phyloP scores from a whole-genome alignment of 257 asterid genomes.

The Salvia miltiorrhiza region DNA sequence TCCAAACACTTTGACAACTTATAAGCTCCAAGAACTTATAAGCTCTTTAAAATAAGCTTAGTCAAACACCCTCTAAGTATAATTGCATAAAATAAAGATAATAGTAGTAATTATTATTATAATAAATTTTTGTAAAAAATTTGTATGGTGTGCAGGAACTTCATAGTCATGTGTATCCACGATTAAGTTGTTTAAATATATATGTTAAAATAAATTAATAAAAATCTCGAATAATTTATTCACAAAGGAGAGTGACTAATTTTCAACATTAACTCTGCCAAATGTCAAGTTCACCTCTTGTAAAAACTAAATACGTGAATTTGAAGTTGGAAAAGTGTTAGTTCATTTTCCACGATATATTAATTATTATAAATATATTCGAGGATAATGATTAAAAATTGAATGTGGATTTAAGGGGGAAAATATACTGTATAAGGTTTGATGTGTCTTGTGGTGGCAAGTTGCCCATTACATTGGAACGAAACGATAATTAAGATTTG shows the following conservation, averaged over 20 bases:
- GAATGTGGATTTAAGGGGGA: background rate
- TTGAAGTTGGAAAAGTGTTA: background rate
- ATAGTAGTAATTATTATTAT: too few relatives aligned
- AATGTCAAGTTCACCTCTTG: conserved; percentile 10
- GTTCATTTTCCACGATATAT: background rate
- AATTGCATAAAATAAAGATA: too few relatives aligned
- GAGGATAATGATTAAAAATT: background rate
- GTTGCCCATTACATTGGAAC: conserved; percentile 13
- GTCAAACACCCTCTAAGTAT: too few relatives aligned
- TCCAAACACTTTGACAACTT: too few relatives aligned
- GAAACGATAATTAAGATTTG: background rate
- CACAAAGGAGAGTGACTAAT: background rate
- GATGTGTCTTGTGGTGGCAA: conserved; percentile 20
- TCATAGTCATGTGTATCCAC: background rate
- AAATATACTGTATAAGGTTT: background rate
- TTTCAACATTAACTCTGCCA: background rate
- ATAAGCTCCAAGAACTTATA: too few relatives aligned
- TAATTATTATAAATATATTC: background rate
- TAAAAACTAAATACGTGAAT: conserved; percentile 1
- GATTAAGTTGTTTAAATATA: background rate
- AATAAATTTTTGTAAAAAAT: background rate
- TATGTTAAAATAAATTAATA: background rate
- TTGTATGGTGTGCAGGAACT: background rate
- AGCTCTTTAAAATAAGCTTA: too few relatives aligned
- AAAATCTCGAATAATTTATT: background rate